Evolutionary conservation across 192 early-diverging fungal species (phyloP).

Genomic region (Backusella parvicylindrica): DNA sequence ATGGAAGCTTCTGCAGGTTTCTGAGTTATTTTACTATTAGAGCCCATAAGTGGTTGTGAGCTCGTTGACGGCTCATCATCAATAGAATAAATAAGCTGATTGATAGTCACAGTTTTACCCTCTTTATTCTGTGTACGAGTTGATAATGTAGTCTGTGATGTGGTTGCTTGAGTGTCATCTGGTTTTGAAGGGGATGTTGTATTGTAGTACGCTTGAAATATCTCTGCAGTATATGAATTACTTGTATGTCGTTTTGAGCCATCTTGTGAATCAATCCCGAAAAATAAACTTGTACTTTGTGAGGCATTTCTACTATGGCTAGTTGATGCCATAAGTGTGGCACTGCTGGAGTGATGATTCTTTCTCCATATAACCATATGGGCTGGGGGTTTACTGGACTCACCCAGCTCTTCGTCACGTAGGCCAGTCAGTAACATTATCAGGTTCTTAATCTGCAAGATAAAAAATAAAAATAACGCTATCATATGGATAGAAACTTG

Average conservation of each 20-base stretch:
- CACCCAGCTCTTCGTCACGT: constrained; percentile 12
- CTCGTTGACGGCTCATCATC: not conserved
- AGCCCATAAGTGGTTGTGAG: not conserved
- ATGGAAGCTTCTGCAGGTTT: not conserved
- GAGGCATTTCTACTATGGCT: not conserved
- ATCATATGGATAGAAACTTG: constrained; percentile 42
- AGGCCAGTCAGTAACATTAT: constrained; percentile 15
- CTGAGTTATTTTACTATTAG: not conserved
- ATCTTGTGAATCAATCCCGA: not conserved
- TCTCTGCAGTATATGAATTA: not conserved
- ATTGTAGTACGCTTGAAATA: not conserved
- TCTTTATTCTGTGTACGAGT: not conserved
- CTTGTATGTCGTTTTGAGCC: not conserved
- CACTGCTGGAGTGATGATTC: not conserved
- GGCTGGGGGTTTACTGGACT: not conserved
- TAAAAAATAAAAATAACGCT: constrained; percentile 38
- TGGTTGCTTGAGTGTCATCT: not conserved
- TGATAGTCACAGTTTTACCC: not conserved
- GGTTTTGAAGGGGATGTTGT: not conserved
- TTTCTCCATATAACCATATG: constrained; percentile 7
- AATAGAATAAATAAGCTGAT: not conserved
- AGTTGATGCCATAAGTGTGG: not conserved
- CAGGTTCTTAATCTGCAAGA: constrained; percentile 26
- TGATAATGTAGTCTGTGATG: not conserved
- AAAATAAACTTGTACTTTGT: not conserved